Base-by-base conservation (phyloP, 441 rosid species). In the Aleurites moluccanus region DNA sequence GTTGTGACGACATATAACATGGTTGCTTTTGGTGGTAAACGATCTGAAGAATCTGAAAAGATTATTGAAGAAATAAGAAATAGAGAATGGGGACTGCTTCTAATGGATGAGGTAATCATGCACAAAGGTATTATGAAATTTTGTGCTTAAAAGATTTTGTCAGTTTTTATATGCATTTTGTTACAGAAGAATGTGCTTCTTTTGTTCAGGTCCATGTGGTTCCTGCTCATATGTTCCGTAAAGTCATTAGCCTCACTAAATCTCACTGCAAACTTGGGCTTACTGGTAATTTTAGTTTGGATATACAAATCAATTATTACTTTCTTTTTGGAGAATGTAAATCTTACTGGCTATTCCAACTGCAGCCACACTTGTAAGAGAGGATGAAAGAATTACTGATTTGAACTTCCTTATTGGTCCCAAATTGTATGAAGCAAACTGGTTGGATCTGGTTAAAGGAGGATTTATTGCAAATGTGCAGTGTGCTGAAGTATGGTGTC, bases 401-500 rank as follows among this genome's bases (percentile, higher is more conserved):
- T 81, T 96, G 87, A 96, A 96, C 85, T 93, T 96, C 85, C 98
- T 96, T 61, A 96, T 96, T 73, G 99, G 99, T 67, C 98, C 99
- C 64, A 96, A 96, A 84, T 80, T 93, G 76, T 92, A 96, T 80
- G 99, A 96, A 89, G 99, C 98, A 56, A 96, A 96, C 79, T 93
- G 98, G 99, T 83, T 96, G 85, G 99, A 96, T 91, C 86, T 96
- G 28, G 99, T 93, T 45, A 93, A 88, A 85, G 98, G 97, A 70
- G 98, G 98, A 60, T 96, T 90, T 81, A 96, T 96, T 70, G 99
- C 98, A 60, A 96, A 96, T 87, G 99, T 96, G 15, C 98, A 91
- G 79, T 96, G 99, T 78, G 98, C 98, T 72, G 99, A 96, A 86
- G 99, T 93, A 49, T 93, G 99, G 99, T 96, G 97, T 82, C 99